These are phyloP conservation scores for Dillenia suffruticosa DNA, from an alignment of 164 flowering plant genomes.

Conservation along the genomic window DNA sequence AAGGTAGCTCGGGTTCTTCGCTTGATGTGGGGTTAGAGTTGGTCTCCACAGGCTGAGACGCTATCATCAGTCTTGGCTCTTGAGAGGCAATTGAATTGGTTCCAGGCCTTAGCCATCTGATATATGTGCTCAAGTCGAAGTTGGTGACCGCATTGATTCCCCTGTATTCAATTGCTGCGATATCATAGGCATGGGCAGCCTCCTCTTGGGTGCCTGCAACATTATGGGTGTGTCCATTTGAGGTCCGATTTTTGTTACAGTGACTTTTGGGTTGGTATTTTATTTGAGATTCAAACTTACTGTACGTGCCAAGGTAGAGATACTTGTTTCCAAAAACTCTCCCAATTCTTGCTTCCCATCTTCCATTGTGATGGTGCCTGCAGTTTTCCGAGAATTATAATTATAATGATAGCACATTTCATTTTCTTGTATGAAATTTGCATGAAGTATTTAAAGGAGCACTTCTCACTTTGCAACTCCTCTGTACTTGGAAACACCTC, in stretches of 20 bases:
- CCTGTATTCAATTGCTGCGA: conserved; percentile 69
- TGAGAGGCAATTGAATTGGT: conserved; percentile 19
- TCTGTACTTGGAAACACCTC: conserved; percentile 63
- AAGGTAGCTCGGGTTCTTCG: conserved; percentile 11
- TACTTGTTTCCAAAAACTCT: conserved; percentile 78
- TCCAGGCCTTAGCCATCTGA: conserved; percentile 64
- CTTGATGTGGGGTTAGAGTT: conserved; percentile 7
- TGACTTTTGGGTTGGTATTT: not conserved
- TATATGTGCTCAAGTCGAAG: conserved; percentile 60
- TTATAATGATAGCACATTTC: not conserved
- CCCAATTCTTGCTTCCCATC: conserved; percentile 84
- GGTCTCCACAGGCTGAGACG: not conserved
- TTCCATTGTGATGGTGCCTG: conserved; percentile 70
- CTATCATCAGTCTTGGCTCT: conserved; percentile 19
- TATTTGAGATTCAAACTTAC: conserved; percentile 18
- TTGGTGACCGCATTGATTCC: conserved; percentile 73
- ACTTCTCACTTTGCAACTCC: conserved; percentile 51
- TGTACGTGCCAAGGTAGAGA: conserved; percentile 63
- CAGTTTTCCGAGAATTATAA: conserved; percentile 5
- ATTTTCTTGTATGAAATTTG: too few relatives aligned
- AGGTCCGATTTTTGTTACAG: too few relatives aligned
- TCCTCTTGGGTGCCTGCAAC: conserved; percentile 71
- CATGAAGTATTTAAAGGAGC: not conserved
- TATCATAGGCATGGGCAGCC: conserved; percentile 72
- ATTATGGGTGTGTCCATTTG: too few relatives aligned